phyloP scores from a whole-genome alignment of 2,329 filamentous ascomycete species.

The Sclerotinia minor region DNA sequence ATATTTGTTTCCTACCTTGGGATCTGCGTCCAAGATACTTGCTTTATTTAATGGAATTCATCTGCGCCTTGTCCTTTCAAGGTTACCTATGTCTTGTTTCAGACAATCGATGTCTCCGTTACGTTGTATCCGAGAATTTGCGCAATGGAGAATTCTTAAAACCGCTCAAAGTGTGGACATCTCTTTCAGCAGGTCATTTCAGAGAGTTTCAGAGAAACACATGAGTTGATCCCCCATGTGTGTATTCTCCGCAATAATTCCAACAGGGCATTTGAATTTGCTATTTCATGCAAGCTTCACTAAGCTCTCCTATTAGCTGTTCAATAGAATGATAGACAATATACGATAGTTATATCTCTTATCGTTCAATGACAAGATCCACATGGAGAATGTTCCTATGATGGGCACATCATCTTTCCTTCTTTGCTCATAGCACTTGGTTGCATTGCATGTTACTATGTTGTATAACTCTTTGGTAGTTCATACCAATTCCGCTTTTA shows the following conservation, averaged over 20 bases:
- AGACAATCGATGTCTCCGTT: conserved; percentile 1
- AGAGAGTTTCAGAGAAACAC: not conserved
- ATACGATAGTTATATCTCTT: not conserved
- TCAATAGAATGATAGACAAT: not conserved
- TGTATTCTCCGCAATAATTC: not conserved
- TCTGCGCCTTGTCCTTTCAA: not conserved
- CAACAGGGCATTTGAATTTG: not conserved
- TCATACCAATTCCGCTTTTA: not conserved
- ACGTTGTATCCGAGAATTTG: conserved; percentile 1
- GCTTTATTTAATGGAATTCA: not conserved
- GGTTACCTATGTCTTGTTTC: not conserved
- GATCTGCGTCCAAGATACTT: too few relatives aligned
- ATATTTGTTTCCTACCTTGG: not conserved
- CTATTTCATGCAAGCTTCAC: not conserved
- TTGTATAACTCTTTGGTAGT: not conserved
- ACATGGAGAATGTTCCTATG: not conserved
- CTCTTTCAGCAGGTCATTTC: not conserved
- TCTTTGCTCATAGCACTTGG: not conserved
- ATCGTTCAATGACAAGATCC: too few relatives aligned
- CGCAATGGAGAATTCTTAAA: not conserved
- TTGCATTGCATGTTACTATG: not conserved
- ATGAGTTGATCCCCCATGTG: not conserved
- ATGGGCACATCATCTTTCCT: not conserved
- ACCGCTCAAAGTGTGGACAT: not conserved
- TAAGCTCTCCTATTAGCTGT: not conserved